Evolutionary conservation across 805 yeast species (phyloP).

Genomic region (Millerozyma miso): DNA sequence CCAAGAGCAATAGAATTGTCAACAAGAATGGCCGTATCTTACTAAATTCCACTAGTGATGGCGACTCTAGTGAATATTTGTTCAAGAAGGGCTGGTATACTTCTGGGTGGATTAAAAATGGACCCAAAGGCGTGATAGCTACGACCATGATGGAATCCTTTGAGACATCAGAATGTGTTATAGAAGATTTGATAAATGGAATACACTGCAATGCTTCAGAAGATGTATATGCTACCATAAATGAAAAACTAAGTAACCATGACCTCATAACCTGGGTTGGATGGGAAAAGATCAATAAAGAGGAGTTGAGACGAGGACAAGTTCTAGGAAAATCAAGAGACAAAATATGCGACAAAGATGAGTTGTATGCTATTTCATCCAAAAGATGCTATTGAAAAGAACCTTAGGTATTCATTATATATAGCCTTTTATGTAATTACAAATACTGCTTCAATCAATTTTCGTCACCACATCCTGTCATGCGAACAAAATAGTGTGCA

Average conservation of each 20-base stretch:
- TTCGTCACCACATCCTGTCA: constrained; percentile 25
- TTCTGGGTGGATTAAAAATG: constrained; percentile 87
- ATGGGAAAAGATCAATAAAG: constrained; percentile 57
- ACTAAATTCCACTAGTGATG: constrained; percentile 10
- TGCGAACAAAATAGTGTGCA: constrained; percentile 24
- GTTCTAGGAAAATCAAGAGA: constrained; percentile 49
- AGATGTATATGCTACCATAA: constrained; percentile 3
- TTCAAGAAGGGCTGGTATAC: constrained; percentile 57
- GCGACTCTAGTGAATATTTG: constrained; percentile 17
- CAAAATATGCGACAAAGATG: constrained; percentile 46
- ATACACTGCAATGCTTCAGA: constrained; percentile 20
- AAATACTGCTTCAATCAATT: too few relatives aligned
- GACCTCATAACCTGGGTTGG: constrained; percentile 54
- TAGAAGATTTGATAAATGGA: constrained; percentile 47
- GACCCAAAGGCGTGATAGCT: constrained; percentile 88
- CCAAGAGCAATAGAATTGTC: constrained; percentile 19
- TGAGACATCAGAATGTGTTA: constrained; percentile 62
- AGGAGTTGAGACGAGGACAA: constrained; percentile 50
- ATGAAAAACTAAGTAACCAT: constrained; percentile 8
- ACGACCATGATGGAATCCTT: constrained; percentile 84
- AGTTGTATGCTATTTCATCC: constrained; percentile 44
- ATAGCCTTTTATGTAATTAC: too few relatives aligned
- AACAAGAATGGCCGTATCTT: constrained; percentile 34
- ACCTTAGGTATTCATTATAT: too few relatives aligned
- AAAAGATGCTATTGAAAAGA: constrained; percentile 8